A percentile compares a stretch with the other conserved stretches of the same genome.
Evolutionary conservation across 805 yeast genomes (phyloP).

Genomic region (Wickerhamiella parazyma): DNA sequence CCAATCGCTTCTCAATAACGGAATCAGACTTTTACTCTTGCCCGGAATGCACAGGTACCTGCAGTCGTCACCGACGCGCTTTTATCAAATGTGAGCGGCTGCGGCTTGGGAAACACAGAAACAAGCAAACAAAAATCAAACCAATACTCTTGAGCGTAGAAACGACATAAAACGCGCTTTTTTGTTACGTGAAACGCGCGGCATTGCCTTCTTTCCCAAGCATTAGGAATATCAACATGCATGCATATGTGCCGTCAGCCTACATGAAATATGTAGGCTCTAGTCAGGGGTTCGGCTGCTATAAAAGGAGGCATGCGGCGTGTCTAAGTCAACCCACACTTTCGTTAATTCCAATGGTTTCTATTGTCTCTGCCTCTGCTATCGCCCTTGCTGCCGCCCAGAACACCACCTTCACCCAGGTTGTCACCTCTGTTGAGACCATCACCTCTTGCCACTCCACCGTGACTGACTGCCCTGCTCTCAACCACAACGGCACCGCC

Average conservation of each 20-base stretch:
- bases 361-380: constrained; percentile 15
- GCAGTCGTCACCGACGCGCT: too few species aligned
- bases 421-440: constrained; percentile 32
- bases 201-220: neutral
- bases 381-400: constrained; percentile 28
- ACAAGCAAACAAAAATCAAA: too few species aligned
- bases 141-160: too few species aligned
- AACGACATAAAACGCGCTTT: neutral
- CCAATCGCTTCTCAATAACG: too few species aligned
- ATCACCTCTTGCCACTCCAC: constrained; percentile 31
- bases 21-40: too few species aligned
- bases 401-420: constrained; percentile 19
- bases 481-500: constrained; percentile 17
- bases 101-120: too few species aligned
- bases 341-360: constrained; percentile 13
- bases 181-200: neutral
- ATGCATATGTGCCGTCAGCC: neutral
- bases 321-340: constrained; percentile 1
- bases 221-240: neutral
- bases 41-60: too few species aligned
- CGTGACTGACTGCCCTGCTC: constrained; percentile 10
- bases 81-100: too few species aligned
- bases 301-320: neutral
- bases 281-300: neutral
- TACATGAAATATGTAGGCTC: constrained; percentile 4